Evolutionary conservation across 2,329 filamentous ascomycete species (phyloP).

Genomic region (Paracamarosporium sp.): DNA sequence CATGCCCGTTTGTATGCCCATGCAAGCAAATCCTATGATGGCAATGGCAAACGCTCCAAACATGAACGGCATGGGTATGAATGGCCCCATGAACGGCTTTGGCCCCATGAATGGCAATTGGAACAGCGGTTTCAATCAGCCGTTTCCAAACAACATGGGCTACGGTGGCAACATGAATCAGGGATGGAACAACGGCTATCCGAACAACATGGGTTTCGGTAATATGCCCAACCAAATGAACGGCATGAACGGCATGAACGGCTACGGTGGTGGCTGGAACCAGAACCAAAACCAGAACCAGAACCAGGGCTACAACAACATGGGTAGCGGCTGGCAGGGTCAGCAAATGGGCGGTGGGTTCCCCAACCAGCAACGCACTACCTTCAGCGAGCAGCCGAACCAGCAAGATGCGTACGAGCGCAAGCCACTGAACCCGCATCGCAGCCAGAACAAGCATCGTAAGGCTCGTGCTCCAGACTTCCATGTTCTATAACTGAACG

Average conservation of each 20-base stretch:
- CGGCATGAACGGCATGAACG: slow-evolving; percentile 13
- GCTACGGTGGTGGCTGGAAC: slow-evolving; percentile 2
- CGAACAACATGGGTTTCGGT: slow-evolving; percentile 10
- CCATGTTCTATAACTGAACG: slow-evolving; percentile 65
- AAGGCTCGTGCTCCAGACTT: slow-evolving; percentile 89
- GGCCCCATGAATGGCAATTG: slow-evolving; percentile 11
- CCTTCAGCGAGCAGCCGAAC: slow-evolving; percentile 62
- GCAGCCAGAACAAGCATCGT: slow-evolving; percentile 82
- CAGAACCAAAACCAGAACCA: slow-evolving; percentile 6
- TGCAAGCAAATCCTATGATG: slow-evolving; percentile 43
- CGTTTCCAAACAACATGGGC: slow-evolving; percentile 26
- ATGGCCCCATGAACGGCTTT: slow-evolving; percentile 24
- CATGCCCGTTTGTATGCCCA: slow-evolving; percentile 45
- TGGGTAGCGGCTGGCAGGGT: slow-evolving; percentile 21
- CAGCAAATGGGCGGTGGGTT: slow-evolving; percentile 48
- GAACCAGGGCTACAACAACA: slow-evolving; percentile 8
- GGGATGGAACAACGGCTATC: slow-evolving; percentile 15
- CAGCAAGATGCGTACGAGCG: slow-evolving; percentile 92
- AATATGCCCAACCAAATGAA: slow-evolving; percentile 15
- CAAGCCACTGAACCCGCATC: slow-evolving; percentile 92
- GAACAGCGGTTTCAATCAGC: slow-evolving; percentile 15
- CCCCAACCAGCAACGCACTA: slow-evolving; percentile 64
- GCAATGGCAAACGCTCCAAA: slow-evolving; percentile 25
- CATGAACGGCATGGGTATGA: slow-evolving; percentile 33
- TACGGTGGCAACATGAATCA: slow-evolving; percentile 19